A percentile compares a stretch with the other conserved stretches of the same genome.
Evolutionary conservation across 2,329 filamentous ascomycete species (phyloP).

Genomic region (Anthostomella pinea): DNA sequence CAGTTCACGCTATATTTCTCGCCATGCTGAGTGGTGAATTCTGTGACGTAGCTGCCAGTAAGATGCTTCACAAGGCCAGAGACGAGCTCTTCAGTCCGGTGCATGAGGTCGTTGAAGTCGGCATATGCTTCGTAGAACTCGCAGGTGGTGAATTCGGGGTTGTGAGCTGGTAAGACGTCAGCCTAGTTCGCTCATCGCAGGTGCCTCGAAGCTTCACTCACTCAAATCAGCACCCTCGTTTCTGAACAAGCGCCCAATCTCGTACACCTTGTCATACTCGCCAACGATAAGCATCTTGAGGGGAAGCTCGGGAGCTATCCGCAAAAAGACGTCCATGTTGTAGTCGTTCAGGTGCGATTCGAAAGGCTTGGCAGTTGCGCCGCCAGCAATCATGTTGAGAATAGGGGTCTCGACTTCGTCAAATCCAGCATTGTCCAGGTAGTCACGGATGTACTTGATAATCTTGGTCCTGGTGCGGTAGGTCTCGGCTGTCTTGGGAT

Average conservation of each 20-base stretch:
- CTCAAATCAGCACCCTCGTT: conserved; percentile 90
- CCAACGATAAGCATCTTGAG: conserved; percentile 96
- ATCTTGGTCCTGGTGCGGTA: conserved; percentile 86
- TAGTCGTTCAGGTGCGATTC: conserved; percentile 94
- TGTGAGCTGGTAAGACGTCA: too few relatives aligned
- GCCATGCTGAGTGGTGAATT: conserved; percentile 81
- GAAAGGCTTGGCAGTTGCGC: conserved; percentile 93
- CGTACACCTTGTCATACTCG: conserved; percentile 90
- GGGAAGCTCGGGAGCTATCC: conserved; percentile 91
- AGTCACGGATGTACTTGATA: conserved; percentile 81
- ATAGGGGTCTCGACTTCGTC: conserved; percentile 95
- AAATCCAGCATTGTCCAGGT: conserved; percentile 85
- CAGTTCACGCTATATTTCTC: conserved; percentile 92
- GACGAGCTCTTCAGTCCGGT: conserved; percentile 89
- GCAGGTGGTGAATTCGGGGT: conserved; percentile 95
- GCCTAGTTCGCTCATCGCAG: too few relatives aligned
- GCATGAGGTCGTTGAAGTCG: conserved; percentile 88
- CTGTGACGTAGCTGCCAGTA: conserved; percentile 80
- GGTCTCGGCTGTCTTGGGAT: conserved; percentile 78
- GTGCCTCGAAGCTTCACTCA: too few relatives aligned
- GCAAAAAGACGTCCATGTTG: conserved; percentile 91
- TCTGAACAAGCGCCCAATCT: conserved; percentile 91
- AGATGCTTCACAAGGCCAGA: conserved; percentile 85
- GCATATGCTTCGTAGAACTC: conserved; percentile 97
- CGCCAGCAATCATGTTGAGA: conserved; percentile 94